Percentiles rank a stretch among this genome's conserved stretches.
phyloP scores from a whole-genome alignment of 2,329 filamentous ascomycete species.

The Dactylonectria estremocensis region DNA sequence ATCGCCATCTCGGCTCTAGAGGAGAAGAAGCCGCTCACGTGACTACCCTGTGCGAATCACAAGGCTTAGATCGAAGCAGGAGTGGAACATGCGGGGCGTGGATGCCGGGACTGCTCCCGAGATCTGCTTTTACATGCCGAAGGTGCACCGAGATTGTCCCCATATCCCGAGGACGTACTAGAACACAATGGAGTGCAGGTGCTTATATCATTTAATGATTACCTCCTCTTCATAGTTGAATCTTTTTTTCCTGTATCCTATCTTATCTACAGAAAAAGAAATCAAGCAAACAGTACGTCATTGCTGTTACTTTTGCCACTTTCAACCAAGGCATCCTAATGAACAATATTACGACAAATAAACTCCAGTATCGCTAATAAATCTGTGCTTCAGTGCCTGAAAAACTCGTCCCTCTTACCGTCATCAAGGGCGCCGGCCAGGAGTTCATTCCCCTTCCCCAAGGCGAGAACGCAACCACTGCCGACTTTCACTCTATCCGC shows the following conservation, averaged over 20 bases:
- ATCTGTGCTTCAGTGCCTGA: conserved; percentile 34
- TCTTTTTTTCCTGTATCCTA: not conserved
- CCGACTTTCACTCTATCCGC: conserved; percentile 46
- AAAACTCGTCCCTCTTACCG: conserved; percentile 43
- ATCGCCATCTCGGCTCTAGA: too few relatives aligned
- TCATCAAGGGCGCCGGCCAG: conserved; percentile 45
- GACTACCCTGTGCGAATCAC: too few relatives aligned
- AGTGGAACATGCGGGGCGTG: not conserved
- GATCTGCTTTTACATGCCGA: conserved; percentile 18
- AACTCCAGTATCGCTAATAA: not conserved
- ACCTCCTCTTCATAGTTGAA: not conserved
- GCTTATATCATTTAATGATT: conserved; percentile 8
- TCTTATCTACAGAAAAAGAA: conserved; percentile 3
- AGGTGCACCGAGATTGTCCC: conserved; percentile 16
- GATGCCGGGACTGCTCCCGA: conserved; percentile 23
- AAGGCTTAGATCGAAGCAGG: too few relatives aligned
- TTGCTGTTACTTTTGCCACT: not conserved
- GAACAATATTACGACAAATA: not conserved
- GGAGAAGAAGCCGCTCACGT: too few relatives aligned
- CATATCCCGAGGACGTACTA: not conserved
- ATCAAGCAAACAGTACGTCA: conserved; percentile 16
- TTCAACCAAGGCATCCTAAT: not conserved
- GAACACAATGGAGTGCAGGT: not conserved
- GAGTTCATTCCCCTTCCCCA: conserved; percentile 45
- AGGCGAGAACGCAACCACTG: conserved; percentile 44